Evolutionary conservation across 2,329 filamentous ascomycete species (phyloP).

Genomic region (Exutisphaerella laricina): DNA sequence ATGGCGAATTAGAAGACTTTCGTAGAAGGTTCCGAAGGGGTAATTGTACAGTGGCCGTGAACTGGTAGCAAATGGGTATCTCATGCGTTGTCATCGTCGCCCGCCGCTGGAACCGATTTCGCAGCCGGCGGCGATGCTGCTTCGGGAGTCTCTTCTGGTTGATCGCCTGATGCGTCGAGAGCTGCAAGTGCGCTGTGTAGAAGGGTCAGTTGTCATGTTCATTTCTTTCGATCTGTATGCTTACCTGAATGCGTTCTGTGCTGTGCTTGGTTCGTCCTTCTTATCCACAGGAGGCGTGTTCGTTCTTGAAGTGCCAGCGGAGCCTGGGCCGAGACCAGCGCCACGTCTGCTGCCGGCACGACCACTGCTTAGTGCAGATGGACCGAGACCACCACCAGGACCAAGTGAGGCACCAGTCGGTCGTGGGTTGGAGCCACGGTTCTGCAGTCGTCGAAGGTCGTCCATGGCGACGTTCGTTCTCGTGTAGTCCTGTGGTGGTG

Average conservation of each 20-base stretch:
- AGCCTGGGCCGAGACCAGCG: slow-evolving; percentile 39
- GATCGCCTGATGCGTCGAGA: slow-evolving; percentile 51
- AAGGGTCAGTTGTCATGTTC: no score
- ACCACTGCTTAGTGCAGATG: slow-evolving; percentile 55
- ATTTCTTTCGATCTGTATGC: no score
- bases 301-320: slow-evolving; percentile 79
- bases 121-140: slow-evolving; percentile 30
- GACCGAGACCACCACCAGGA: slow-evolving; percentile 64
- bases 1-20: slow-evolving; percentile 19
- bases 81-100: slow-evolving; percentile 25
- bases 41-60: slow-evolving; percentile 23
- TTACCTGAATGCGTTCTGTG: slow-evolving; percentile 90
- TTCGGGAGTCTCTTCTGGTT: slow-evolving; percentile 56
- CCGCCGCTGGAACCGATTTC: slow-evolving; percentile 26
- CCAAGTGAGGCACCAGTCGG: slow-evolving; percentile 60
- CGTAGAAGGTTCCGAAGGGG: slow-evolving; percentile 19
- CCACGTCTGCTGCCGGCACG: slow-evolving; percentile 74
- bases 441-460: slow-evolving; percentile 75
- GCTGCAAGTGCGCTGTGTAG: slow-evolving; percentile 47
- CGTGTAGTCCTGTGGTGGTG: slow-evolving; percentile 62
- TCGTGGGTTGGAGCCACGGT: slow-evolving; percentile 55
- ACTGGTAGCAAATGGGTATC: slow-evolving; percentile 27
- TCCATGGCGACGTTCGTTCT: slow-evolving; percentile 85
- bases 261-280: slow-evolving; percentile 59
- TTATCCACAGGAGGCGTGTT: slow-evolving; percentile 72